phyloP scores from a whole-genome alignment of 2,329 filamentous ascomycete species.

The Xylariaceae sp. region DNA sequence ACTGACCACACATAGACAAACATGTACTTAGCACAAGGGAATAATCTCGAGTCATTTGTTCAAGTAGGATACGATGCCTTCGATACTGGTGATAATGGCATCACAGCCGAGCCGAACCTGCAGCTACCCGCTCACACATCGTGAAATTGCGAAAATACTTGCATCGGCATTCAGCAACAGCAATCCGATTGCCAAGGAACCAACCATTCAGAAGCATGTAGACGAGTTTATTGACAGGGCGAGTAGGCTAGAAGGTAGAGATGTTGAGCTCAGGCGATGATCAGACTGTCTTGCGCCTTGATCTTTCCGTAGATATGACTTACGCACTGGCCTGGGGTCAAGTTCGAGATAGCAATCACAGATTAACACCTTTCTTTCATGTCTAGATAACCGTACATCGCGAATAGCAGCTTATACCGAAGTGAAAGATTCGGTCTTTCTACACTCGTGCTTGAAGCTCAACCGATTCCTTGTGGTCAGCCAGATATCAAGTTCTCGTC shows the following conservation, averaged over 20 bases:
- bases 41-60: slow-evolving; percentile 11
- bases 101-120: slow-evolving; percentile 16
- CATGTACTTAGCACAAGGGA: slow-evolving; percentile 12
- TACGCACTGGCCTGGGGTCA: slow-evolving; percentile 17
- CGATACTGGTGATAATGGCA: slow-evolving; percentile 13
- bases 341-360: slow-evolving; percentile 17
- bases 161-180: slow-evolving; percentile 14
- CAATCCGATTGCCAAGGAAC: slow-evolving; percentile 8
- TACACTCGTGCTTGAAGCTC: slow-evolving; percentile 2
- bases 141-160: slow-evolving; percentile 14
- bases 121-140: slow-evolving; percentile 14
- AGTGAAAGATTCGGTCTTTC: slow-evolving; percentile 8
- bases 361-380: not conserved
- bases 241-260: slow-evolving; percentile 1
- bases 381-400: too few species aligned
- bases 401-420: not conserved
- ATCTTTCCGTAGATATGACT: slow-evolving; percentile 20
- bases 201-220: slow-evolving; percentile 9
- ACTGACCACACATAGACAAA: slow-evolving; percentile 4
- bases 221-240: slow-evolving; percentile 12
- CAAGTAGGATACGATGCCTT: slow-evolving; percentile 12
- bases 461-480: slow-evolving; percentile 5
- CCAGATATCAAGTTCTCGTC: slow-evolving; percentile 11
- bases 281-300: slow-evolving; percentile 21
- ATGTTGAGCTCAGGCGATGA: slow-evolving; percentile 14